Evolutionary conservation across 164 flowering plant species (phyloP).

Genomic region (Aristolochia fimbriata): DNA sequence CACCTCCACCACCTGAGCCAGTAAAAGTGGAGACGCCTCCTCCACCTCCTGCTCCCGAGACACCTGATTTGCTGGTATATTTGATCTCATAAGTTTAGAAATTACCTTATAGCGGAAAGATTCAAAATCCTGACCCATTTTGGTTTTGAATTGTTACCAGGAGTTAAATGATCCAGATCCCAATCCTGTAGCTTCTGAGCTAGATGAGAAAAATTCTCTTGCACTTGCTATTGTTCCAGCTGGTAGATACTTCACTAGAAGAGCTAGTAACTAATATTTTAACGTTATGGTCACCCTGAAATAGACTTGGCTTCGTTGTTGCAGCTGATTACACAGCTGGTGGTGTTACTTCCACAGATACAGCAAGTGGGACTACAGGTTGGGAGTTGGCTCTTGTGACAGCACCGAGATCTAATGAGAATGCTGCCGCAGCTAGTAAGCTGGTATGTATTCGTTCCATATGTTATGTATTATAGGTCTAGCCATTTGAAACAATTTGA

Average conservation of each 20-base stretch:
- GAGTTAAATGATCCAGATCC: slow-evolving; percentile 73
- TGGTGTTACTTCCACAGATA: slow-evolving; percentile 22
- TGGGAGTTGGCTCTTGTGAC: slow-evolving; percentile 97
- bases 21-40: slow-evolving; percentile 59
- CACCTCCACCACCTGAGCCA: slow-evolving; percentile 56
- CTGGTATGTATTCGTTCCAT: slow-evolving; percentile 36
- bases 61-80: slow-evolving; percentile 80
- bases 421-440: slow-evolving; percentile 53
- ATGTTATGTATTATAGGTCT: not conserved
- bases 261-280: not conserved
- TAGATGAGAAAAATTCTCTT: slow-evolving; percentile 81
- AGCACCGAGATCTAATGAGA: slow-evolving; percentile 82
- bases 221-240: slow-evolving; percentile 92
- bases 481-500: not conserved
- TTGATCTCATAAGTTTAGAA: not conserved
- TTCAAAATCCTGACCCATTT: not conserved
- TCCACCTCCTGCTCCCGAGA: slow-evolving; percentile 22
- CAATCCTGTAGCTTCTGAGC: slow-evolving; percentile 51
- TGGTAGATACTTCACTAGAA: slow-evolving; percentile 31
- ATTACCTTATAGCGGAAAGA: not conserved
- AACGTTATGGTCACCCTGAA: not conserved
- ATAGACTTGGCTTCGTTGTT: slow-evolving; percentile 5
- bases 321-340: slow-evolving; percentile 35
- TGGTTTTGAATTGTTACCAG: slow-evolving; percentile 28
- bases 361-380: slow-evolving; percentile 55